These are phyloP conservation scores for Cinnamomum chago DNA, from an alignment of 164 flowering plant genomes.

Conservation along the genomic window DNA sequence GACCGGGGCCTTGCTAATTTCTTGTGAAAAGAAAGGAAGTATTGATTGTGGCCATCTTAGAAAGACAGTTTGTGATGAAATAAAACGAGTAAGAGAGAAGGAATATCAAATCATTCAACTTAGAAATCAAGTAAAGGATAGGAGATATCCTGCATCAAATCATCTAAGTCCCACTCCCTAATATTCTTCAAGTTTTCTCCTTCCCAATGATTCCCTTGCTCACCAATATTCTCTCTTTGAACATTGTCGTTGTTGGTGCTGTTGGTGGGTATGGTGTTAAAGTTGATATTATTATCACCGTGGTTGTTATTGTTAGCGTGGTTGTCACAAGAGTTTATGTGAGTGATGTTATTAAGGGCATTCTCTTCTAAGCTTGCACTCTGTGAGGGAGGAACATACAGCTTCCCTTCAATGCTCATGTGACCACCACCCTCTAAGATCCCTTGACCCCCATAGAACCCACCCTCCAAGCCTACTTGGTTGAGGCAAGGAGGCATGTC, in stretches of 20 bases:
- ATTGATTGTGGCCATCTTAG: background rate
- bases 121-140: conserved; percentile 69
- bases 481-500: conserved; percentile 23
- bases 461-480: conserved; percentile 22
- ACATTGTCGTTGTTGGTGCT: conserved; percentile 26
- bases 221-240: conserved; percentile 12
- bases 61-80: background rate
- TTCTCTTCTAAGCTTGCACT: conserved; percentile 31
- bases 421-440: conserved; percentile 8
- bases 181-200: conserved; percentile 55
- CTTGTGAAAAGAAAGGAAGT: background rate
- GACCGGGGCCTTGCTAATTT: background rate
- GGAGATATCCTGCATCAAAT: conserved; percentile 68
- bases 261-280: conserved; percentile 11
- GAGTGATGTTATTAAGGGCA: background rate
- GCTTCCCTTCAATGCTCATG: conserved; percentile 29
- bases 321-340: background rate
- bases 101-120: conserved; percentile 19
- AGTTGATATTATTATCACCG: conserved; percentile 6
- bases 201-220: conserved; percentile 41
- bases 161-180: conserved; percentile 84
- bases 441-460: conserved; percentile 30
- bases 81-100: conserved; percentile 3
- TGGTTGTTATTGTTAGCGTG: background rate
- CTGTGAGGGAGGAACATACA: conserved; percentile 46